A percentile compares a stretch with the other conserved stretches of the same genome.
phyloP scores from a whole-genome alignment of 257 asterid species.

The Hygrophila difformis region DNA sequence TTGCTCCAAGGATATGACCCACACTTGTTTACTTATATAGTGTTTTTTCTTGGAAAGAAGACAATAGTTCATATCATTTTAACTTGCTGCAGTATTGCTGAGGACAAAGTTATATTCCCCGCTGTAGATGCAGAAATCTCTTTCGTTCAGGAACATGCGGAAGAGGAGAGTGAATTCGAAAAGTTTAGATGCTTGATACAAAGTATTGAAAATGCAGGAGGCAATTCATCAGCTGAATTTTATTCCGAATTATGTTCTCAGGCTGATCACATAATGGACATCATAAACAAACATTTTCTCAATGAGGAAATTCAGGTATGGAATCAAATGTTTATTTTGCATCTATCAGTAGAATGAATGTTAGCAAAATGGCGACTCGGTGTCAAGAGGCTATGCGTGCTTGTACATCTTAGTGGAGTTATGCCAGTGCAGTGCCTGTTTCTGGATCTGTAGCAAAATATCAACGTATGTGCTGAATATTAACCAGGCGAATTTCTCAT shows the following conservation, averaged over 20 bases:
- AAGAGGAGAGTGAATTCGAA: conserved; percentile 87
- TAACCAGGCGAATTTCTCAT: background rate
- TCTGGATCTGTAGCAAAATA: no score
- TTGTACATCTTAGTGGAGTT: background rate
- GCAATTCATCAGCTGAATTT: conserved; percentile 80
- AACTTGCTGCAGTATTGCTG: conserved; percentile 80
- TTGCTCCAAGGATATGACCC: no score
- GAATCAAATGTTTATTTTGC: background rate
- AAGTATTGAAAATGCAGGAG: conserved; percentile 82
- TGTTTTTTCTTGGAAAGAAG: no score
- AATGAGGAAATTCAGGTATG: conserved; percentile 88
- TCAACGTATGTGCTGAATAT: no score
- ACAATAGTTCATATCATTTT: no score
- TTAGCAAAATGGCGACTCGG: no score
- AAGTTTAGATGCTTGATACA: conserved; percentile 83
- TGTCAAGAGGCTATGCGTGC: no score
- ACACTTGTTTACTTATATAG: no score
- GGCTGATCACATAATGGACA: conserved; percentile 89
- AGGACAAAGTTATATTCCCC: conserved; percentile 95
- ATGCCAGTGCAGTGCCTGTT: no score
- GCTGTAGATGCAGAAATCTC: conserved; percentile 85
- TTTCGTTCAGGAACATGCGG: conserved; percentile 91
- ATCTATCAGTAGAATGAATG: no score
- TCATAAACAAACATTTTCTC: conserved; percentile 67
- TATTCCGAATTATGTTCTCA: conserved; percentile 75